Evolutionary conservation across 2,329 filamentous ascomycete species (phyloP), one percentile per base, ranked within the genome.

Genomic region (Aspergillus felis): DNA sequence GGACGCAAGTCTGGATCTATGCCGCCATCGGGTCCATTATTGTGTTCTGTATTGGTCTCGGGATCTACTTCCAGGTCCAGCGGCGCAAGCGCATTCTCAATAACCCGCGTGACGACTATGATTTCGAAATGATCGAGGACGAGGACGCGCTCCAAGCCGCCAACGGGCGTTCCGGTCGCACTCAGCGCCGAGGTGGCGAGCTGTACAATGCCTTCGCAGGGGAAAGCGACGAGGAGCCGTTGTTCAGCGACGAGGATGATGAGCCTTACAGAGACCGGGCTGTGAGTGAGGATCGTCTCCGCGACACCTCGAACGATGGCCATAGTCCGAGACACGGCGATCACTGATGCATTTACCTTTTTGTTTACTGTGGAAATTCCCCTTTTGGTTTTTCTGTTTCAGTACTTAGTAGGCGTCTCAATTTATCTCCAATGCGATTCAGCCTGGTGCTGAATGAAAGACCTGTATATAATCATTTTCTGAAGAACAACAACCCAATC

Each of bases 141-240:
- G 89, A 91, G 22, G 92, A 96, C 65, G 80, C 82, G 17, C 63
- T 65, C 54, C 68, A 69, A 57, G 66, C 71, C 10, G 65, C 70
- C 69, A 73, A 74, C 57, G 74, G 79, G 81, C 83, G 63, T 81
- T 82, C 53, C 75, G 73, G 72, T 35, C 74, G 71, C 65, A 82
- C 75, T 72, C 71, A 79, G 63, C 79, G 91, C 51, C 75, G 78
- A 22, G 94, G 91, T 2, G 92, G 93, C 28, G 93, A 97, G 78
- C 78, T 99, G 48, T 99, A 99, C 73, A 94, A 99, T 79, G 94
- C 94, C 4, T 99, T 99, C 81, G 94, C 94, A 0, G 92, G 91
- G 17, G 93, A 92, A 53, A 93, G 93, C 57, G 92, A 94, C 57
- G 89, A 91, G 55, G 87, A 89, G 58, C 68, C 64, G 35, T 50